Evolutionary conservation across 768 basidiomycete species (phyloP), one percentile per base, ranked within the genome.

Genomic region (Lactarius indigo): DNA sequence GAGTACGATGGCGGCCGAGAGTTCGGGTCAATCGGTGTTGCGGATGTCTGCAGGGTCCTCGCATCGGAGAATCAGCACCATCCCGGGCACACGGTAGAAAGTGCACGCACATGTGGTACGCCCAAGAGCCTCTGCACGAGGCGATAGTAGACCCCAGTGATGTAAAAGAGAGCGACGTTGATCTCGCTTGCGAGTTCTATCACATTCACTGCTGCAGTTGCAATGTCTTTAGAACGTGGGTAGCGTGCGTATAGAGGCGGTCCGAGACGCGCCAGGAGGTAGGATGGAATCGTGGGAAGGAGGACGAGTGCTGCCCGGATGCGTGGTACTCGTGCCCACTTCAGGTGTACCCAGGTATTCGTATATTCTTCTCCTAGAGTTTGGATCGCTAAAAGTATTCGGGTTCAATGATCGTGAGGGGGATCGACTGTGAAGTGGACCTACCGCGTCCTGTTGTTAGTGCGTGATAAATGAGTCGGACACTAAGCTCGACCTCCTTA

Each of bases 341-440:
- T 70, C 1, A 75, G 78, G 33, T 75, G 76, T 3, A 79, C 73
- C 90, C 92, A 91, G 39, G 90, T 87, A 72, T 90, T 89, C 1
- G 91, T 93, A 72, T 95, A 95, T 73, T 95, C 93, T 75, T 95
- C 93, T n/a, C 93, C 93, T 1, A 94, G 80, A 5, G 90, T 93
- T 76, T 94, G 92, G 12, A 82, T 83, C 18, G 87, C 92, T 94
- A 59, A 30, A 30, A 18, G 44, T 47, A 67, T 44, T 39, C 59
- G 55, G 56, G 17, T 17, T 71, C 54, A 71, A 64, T 61, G 54
- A 58, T 59, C 60, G 57, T 30, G 42, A 26, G 47, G 28, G 55
- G 26, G 64, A 61, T 58, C 57, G 33, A 28, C 39, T 44, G 54
- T 61, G 57, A 50, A 41, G 33, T 54, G 42, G 20, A 70, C 79